phyloP scores from a whole-genome alignment of 306 rosid species.

The Ormosia semicastrata region DNA sequence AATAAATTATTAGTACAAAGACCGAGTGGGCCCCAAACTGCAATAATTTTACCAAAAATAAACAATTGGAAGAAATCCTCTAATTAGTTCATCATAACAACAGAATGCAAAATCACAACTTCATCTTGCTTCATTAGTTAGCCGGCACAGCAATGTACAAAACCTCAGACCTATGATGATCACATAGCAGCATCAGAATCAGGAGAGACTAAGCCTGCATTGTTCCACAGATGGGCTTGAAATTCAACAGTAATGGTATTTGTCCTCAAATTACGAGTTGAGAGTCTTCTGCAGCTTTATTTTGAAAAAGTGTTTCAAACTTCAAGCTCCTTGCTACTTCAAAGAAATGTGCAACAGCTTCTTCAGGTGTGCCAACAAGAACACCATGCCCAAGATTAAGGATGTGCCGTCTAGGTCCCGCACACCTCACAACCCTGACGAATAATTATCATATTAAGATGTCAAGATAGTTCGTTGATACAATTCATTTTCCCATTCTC shows the following conservation, averaged over 20 bases:
- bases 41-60: not conserved
- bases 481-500: not conserved
- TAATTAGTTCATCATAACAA: slow-evolving; percentile 27
- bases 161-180: slow-evolving; percentile 33
- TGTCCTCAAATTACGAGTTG: slow-evolving; percentile 50
- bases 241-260: slow-evolving; percentile 6
- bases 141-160: slow-evolving; percentile 35
- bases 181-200: slow-evolving; percentile 22
- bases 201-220: slow-evolving; percentile 29
- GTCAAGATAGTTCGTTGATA: slow-evolving; percentile 2
- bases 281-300: slow-evolving; percentile 47
- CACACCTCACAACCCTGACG: slow-evolving; percentile 87
- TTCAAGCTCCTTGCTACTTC: slow-evolving; percentile 87
- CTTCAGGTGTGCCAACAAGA: slow-evolving; percentile 92
- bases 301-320: slow-evolving; percentile 52
- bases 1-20: not conserved
- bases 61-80: slow-evolving; percentile 21
- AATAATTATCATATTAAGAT: slow-evolving; percentile 4
- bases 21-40: not conserved
- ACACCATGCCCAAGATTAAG: slow-evolving; percentile 97
- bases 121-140: slow-evolving; percentile 28
- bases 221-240: slow-evolving; percentile 15
- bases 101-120: slow-evolving; percentile 15
- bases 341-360: slow-evolving; percentile 95
- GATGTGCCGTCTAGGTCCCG: slow-evolving; percentile 90